Base-by-base conservation (phyloP, 345 rosid genomes). In the Iberis pinnata region DNA sequence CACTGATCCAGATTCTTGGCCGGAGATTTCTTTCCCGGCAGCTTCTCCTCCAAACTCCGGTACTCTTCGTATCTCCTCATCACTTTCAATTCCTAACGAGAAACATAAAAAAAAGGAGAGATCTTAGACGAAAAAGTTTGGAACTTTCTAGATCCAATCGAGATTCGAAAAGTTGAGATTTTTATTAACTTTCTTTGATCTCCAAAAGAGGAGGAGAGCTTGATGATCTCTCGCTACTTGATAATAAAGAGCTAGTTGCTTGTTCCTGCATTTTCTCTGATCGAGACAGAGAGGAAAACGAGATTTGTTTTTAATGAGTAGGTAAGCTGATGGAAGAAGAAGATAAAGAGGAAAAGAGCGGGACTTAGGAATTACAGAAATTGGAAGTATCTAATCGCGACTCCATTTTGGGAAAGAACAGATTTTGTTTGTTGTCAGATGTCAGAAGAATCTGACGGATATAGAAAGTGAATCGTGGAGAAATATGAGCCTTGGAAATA, bases 201-300 rank as follows among this genome's bases (percentile, higher is more conserved):
- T 83, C 95, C 39, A 73, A 78, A 49, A 78, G 99, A 5, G 75
- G 79, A 35, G 89, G 86, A 10, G 99, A 86, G 74, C 99, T 86
- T n/a, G 99, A 86, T 25, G 99, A 93, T 67, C 94, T 79, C 70
- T 93, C 99, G 24, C 99, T 88, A 66, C 99, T 88, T 13, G 95
- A 88, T 6, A 83, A 89, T 10, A 85, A 32, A 24, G 93, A 85
- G 52, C 95, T 83, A 9, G 94, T 79, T 7, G 85, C 79, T 64
- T 79, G 97, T 43, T 86, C 99, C 53, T 88, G 94, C 99, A 93
- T 88, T 53, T 52, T 17, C 18, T 44, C 8, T 9, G 14, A 5
- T n/a, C n/a, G n/a, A 60, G 53, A 54, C 26, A 27, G 14, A 69
- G 11, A 25, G 41, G 16, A 44, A 20, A 15, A 8, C 58, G 3